Conservation (phyloP, 345 rosid species). For the Odontarrhena argentea region DNA sequence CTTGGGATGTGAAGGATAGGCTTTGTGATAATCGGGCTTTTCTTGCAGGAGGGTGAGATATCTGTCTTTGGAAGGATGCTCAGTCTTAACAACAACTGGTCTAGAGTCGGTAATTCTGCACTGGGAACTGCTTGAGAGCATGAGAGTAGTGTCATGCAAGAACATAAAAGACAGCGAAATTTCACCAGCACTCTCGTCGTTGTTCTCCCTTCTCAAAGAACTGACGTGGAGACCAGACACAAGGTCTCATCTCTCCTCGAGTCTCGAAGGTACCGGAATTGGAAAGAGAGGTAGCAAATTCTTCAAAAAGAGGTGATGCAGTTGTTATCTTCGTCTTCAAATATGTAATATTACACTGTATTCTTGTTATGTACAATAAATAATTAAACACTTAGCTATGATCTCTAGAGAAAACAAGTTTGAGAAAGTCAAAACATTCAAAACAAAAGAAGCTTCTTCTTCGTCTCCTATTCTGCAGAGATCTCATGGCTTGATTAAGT, state of each 20-base stretch:
- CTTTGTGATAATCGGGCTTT: background rate
- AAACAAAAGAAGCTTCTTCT: slow-evolving; percentile 21
- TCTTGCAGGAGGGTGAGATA: slow-evolving; percentile 64
- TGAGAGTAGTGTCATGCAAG: slow-evolving; percentile 69
- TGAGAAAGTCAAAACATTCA: slow-evolving; percentile 39
- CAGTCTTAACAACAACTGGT: slow-evolving; percentile 69
- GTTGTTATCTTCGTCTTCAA: slow-evolving; percentile 1
- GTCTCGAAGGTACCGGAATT: slow-evolving; percentile 64
- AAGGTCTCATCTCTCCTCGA: slow-evolving; percentile 64
- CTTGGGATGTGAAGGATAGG: background rate
- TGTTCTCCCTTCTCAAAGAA: slow-evolving; percentile 77
- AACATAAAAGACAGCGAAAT: slow-evolving; percentile 72
- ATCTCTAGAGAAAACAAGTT: slow-evolving; percentile 18
- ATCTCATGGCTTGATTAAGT: slow-evolving; percentile 36
- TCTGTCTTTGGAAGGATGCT: slow-evolving; percentile 80
- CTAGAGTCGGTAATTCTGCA: slow-evolving; percentile 70
- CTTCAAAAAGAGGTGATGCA: slow-evolving; percentile 57
- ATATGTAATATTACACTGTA: slow-evolving; percentile 13
- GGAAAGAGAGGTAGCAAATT: slow-evolving; percentile 82
- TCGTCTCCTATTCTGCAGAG: slow-evolving; percentile 15
- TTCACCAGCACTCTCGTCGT: slow-evolving; percentile 67
- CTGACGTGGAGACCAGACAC: slow-evolving; percentile 92
- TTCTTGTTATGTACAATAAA: slow-evolving; percentile 20
- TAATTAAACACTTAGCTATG: slow-evolving; percentile 1
- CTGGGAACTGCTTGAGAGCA: slow-evolving; percentile 74